A percentile compares a stretch with the other conserved stretches of the same genome.
Evolutionary conservation across 129 eudicot genomes (phyloP).

Genomic region (Flaveria bidentis): DNA sequence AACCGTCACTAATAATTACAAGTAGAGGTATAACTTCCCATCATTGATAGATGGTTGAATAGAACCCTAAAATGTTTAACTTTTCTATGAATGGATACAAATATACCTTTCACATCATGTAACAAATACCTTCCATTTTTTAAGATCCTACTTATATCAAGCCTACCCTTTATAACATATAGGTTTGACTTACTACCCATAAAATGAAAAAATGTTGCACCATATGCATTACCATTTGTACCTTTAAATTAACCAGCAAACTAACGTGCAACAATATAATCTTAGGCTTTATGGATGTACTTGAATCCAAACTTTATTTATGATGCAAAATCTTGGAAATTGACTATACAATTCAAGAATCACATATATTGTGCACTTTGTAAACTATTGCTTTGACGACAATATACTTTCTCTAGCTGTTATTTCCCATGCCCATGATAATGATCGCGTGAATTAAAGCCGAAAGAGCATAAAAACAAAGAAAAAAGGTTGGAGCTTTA

Average conservation of each 20-base stretch:
- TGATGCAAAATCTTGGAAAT: slow-evolving; percentile 28
- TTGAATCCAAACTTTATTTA: slow-evolving; percentile 21
- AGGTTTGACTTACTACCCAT: slow-evolving; percentile 27
- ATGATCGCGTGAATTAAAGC: slow-evolving; percentile 6
- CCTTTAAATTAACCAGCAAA: background rate
- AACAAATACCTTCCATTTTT: slow-evolving; percentile 30
- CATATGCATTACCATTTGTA: slow-evolving; percentile 31
- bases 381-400: background rate
- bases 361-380: slow-evolving; percentile 11
- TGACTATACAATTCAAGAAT: slow-evolving; percentile 27
- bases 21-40: slow-evolving; percentile 11
- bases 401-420: slow-evolving; percentile 13
- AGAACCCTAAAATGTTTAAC: slow-evolving; percentile 19
- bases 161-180: slow-evolving; percentile 24
- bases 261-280: slow-evolving; percentile 5
- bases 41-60: slow-evolving; percentile 21
- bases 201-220: slow-evolving; percentile 22
- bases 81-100: slow-evolving; percentile 1
- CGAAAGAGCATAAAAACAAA: slow-evolving; percentile 33
- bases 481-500: slow-evolving; percentile 26
- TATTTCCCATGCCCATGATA: slow-evolving; percentile 24
- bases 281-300: slow-evolving; percentile 7
- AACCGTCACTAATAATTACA: slow-evolving; percentile 10
- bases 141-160: background rate
- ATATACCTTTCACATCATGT: slow-evolving; percentile 31